phyloP scores from a whole-genome alignment of 108 stramenopile genomes.

The Phaeodactylum tricornutum region DNA sequence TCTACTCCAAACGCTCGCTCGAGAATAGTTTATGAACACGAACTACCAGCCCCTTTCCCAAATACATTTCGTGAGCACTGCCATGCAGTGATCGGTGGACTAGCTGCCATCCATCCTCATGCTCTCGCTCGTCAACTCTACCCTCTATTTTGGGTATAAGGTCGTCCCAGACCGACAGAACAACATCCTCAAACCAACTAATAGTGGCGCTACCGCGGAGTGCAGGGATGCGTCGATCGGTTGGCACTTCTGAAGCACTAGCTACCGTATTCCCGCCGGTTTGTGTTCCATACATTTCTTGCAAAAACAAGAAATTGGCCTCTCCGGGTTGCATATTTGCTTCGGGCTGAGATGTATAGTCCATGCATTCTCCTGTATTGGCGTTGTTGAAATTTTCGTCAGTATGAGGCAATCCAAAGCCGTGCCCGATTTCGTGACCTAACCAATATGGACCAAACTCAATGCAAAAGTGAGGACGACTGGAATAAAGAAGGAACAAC shows the following conservation, averaged over 20 bases:
- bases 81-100: conserved; percentile 13
- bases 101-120: too few species aligned
- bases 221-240: too few species aligned
- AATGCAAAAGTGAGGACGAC: background rate
- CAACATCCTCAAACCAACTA: too few species aligned
- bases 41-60: conserved; percentile 21
- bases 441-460: background rate
- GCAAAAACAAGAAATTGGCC: conserved; percentile 34
- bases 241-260: too few species aligned
- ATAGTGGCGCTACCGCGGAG: too few species aligned
- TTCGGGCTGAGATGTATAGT: conserved; percentile 51
- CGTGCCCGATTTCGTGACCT: conserved; percentile 10
- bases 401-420: conserved; percentile 73
- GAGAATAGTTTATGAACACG: conserved; percentile 13
- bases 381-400: conserved; percentile 66
- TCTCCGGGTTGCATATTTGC: conserved; percentile 46
- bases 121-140: too few species aligned
- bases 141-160: too few species aligned
- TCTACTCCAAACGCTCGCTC: too few species aligned
- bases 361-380: conserved; percentile 60
- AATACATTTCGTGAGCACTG: conserved; percentile 21
- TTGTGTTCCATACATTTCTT: conserved; percentile 32
- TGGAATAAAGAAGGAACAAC: background rate
- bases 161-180: too few species aligned
- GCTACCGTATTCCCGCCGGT: too few species aligned